phyloP scores from a whole-genome alignment of 441 rosid species.

The Eutrema salsugineum region DNA sequence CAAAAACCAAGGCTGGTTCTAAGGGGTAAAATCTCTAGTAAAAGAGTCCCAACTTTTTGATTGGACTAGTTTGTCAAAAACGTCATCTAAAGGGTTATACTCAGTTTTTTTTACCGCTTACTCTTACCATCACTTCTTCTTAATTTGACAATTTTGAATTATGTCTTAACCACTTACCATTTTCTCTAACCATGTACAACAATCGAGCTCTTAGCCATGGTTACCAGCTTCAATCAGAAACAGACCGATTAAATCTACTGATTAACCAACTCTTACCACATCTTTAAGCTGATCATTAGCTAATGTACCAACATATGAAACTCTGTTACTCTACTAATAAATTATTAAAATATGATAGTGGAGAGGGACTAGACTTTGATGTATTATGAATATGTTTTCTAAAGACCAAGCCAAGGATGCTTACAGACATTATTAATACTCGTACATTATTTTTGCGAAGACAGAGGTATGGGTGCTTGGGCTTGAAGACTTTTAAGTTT shows the following conservation, averaged over 20 bases:
- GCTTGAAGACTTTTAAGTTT: conserved; percentile 13
- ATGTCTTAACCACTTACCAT: too few relatives aligned
- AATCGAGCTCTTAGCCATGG: background rate
- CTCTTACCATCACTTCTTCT: too few relatives aligned
- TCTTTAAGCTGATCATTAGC: background rate
- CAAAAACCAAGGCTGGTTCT: too few relatives aligned
- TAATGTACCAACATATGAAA: background rate
- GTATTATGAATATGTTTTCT: conserved; percentile 9
- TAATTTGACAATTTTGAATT: too few relatives aligned
- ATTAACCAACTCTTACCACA: background rate
- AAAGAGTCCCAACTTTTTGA: too few relatives aligned
- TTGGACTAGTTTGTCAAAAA: too few relatives aligned
- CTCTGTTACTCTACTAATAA: background rate
- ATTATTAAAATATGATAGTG: background rate
- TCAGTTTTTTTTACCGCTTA: too few relatives aligned
- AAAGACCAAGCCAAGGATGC: conserved; percentile 3
- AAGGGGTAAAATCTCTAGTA: too few relatives aligned
- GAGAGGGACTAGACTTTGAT: background rate
- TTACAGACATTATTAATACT: conserved; percentile 12
- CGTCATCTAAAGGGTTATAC: too few relatives aligned
- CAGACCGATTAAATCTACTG: background rate
- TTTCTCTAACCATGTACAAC: too few relatives aligned
- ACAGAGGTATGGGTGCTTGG: conserved; percentile 22
- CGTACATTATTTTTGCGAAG: conserved; percentile 4
- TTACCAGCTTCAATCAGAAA: background rate